A percentile compares a stretch with the other conserved stretches of the same genome.
phyloP scores from a whole-genome alignment of 257 asterid species.

The Salvia rosmarinus region DNA sequence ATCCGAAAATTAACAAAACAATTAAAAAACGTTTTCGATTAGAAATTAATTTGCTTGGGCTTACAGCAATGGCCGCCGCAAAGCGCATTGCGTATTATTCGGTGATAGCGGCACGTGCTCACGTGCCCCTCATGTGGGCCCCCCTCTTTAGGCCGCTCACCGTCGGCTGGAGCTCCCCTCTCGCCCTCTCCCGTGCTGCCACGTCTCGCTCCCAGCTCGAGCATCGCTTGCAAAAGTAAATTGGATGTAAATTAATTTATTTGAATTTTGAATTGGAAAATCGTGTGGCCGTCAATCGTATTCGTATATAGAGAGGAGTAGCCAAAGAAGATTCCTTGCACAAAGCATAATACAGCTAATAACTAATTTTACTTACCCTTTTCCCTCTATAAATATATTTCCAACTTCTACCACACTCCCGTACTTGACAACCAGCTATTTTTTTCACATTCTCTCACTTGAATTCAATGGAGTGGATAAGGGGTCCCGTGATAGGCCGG shows the following conservation, averaged over 20 bases:
- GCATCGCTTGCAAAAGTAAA: too few species aligned
- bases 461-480: conserved; percentile 65
- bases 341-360: conserved; percentile 30
- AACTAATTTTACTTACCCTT: conserved; percentile 9
- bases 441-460: neutral
- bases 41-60: neutral
- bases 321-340: conserved; percentile 36
- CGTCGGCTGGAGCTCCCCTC: conserved; percentile 30
- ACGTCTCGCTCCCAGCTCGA: conserved; percentile 24
- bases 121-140: conserved; percentile 57
- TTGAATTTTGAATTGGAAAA: conserved; percentile 24
- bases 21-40: neutral
- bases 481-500: conserved; percentile 72
- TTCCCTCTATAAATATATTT: conserved; percentile 9
- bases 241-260: neutral
- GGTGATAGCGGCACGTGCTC: conserved; percentile 53
- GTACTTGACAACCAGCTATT: neutral
- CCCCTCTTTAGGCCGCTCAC: conserved; percentile 24
- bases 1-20: neutral
- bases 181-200: conserved; percentile 24
- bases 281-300: conserved; percentile 43
- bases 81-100: conserved; percentile 16
- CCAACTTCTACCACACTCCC: neutral
- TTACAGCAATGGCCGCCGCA: conserved; percentile 37
- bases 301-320: conserved; percentile 6